Percentiles rank a stretch among this genome's conserved stretches.
These are phyloP conservation scores for Hemileccinum rubropunctum DNA, from an alignment of 768 basidiomycete species.

Conservation along the genomic window DNA sequence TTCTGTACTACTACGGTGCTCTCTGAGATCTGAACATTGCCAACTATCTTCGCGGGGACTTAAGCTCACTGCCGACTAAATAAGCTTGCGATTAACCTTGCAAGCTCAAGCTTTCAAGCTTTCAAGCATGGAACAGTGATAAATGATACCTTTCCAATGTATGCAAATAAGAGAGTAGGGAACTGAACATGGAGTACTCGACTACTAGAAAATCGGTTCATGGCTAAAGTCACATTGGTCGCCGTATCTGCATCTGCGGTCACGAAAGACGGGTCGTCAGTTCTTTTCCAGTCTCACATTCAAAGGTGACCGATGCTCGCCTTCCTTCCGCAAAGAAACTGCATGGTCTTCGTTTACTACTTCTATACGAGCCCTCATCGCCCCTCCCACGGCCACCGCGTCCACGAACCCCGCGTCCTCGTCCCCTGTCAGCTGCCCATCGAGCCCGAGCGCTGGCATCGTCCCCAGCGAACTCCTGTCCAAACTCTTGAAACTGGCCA, in stretches of 20 bases:
- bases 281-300: conserved; percentile 24
- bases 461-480: conserved; percentile 47
- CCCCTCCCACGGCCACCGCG: conserved; percentile 54
- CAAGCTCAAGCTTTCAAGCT: not conserved
- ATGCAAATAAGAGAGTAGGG: conserved; percentile 10
- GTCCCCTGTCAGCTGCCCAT: conserved; percentile 46
- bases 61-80: conserved; percentile 1
- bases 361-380: conserved; percentile 65
- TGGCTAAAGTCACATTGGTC: conserved; percentile 87
- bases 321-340: conserved; percentile 89
- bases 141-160: conserved; percentile 7
- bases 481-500: conserved; percentile 44
- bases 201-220: conserved; percentile 41
- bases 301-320: conserved; percentile 63
- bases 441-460: conserved; percentile 42
- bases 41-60: conserved; percentile 10
- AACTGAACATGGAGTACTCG: not conserved
- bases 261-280: conserved; percentile 41
- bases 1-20: conserved; percentile 33
- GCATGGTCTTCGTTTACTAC: conserved; percentile 86
- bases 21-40: conserved; percentile 20
- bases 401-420: conserved; percentile 55
- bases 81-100: conserved; percentile 17
- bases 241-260: conserved; percentile 83
- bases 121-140: no score